Conservation (phyloP, 352 stramenopile genomes). For the Phytophthora quininea region DNA sequence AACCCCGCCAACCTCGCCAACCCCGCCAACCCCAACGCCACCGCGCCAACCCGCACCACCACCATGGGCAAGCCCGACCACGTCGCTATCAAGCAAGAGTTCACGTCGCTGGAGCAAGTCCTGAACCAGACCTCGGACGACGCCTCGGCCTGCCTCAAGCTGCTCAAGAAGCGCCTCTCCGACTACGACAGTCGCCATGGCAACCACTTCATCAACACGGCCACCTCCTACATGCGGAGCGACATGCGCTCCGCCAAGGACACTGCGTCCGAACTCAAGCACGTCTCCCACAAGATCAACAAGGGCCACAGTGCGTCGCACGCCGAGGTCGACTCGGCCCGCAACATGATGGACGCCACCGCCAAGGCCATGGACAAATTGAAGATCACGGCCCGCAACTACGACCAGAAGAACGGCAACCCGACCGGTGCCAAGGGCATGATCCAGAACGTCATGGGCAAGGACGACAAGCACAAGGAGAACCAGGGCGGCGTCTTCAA, state of each 20-base stretch:
- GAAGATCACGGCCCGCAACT: conserved; percentile 1
- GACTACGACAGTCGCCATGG: conserved; percentile 1
- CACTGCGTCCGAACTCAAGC: conserved; percentile 1
- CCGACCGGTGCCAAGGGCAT: neutral
- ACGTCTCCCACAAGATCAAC: neutral
- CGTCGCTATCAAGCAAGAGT: conserved; percentile 2
- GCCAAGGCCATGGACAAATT: neutral
- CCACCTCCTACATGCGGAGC: neutral
- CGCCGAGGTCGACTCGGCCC: neutral
- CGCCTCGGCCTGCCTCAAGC: neutral
- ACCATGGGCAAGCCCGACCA: conserved; percentile 4
- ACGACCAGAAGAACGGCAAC: conserved; percentile 1
- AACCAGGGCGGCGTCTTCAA: neutral
- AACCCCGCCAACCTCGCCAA: too few relatives aligned
- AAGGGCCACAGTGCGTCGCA: neutral
- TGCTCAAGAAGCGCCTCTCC: neutral
- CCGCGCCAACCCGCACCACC: neutral
- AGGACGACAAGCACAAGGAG: neutral
- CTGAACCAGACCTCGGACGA: conserved; percentile 2
- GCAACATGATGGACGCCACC: conserved; percentile 3
- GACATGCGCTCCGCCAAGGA: conserved; percentile 1
- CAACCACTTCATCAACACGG: conserved; percentile 5
- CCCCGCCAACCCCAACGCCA: neutral
- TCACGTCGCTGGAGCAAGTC: neutral
- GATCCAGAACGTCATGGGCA: neutral